Evolutionary conservation across 2,329 filamentous ascomycete genomes (phyloP).

Genomic region (Mycogone perniciosa): DNA sequence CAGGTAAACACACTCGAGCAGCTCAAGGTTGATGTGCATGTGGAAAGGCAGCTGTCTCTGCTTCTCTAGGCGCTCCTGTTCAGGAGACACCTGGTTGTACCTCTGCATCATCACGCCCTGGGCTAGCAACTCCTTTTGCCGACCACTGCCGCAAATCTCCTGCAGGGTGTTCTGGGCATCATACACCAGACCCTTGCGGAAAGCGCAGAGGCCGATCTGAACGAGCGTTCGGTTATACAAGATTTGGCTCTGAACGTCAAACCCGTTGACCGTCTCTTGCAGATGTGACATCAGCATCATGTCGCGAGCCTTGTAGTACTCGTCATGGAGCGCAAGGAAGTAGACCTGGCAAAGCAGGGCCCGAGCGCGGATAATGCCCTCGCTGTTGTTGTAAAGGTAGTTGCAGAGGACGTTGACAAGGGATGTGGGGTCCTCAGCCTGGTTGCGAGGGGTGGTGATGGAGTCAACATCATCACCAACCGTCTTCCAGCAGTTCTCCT

Average conservation of each 20-base stretch:
- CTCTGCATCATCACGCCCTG: slow-evolving; percentile 98
- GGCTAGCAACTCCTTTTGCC: slow-evolving; percentile 95
- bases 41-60: slow-evolving; percentile 98
- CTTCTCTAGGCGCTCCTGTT: slow-evolving; percentile 95
- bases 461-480: slow-evolving; percentile 68
- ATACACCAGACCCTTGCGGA: slow-evolving; percentile 93
- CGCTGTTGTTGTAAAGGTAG: slow-evolving; percentile 90
- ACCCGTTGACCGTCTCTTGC: slow-evolving; percentile 93
- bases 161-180: slow-evolving; percentile 96
- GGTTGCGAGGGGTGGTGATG: slow-evolving; percentile 66
- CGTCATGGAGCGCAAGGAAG: slow-evolving; percentile 93
- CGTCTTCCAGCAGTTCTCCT: slow-evolving; percentile 88
- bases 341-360: slow-evolving; percentile 99
- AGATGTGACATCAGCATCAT: slow-evolving; percentile 99
- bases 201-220: slow-evolving; percentile 95
- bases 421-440: slow-evolving; percentile 60
- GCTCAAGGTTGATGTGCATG: slow-evolving; percentile 99
- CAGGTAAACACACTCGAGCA: slow-evolving; percentile 96
- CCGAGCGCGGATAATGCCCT: slow-evolving; percentile 90
- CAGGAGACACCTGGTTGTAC: slow-evolving; percentile 90
- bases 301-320: slow-evolving; percentile 96
- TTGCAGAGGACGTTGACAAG: slow-evolving; percentile 86
- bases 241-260: slow-evolving; percentile 95
- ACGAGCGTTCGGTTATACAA: slow-evolving; percentile 97
- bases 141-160: slow-evolving; percentile 94